Evolutionary conservation across 1,284 basidiomycete species (phyloP), one percentile per base, ranked within the genome.

Genomic region (Melampsora larici-populina): DNA sequence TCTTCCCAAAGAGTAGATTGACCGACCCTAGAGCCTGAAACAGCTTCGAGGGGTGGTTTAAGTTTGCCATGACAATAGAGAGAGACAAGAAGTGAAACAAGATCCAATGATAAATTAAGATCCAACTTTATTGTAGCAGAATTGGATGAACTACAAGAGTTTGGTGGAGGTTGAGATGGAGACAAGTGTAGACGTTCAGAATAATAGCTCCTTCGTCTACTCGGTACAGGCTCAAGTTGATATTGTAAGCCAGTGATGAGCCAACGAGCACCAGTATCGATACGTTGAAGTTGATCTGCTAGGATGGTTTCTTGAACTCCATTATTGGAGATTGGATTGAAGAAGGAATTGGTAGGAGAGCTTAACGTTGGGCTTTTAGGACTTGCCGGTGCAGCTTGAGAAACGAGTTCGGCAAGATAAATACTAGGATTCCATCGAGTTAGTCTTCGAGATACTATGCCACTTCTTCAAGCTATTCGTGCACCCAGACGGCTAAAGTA

Each of bases 51-150:
- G 55, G 55, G 55, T 29, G 55, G 55, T 24, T 58, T 58, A 17
- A 58, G n/a, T 58, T 58, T 58, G 15, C 55, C 55, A 58, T 58
- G 55, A 17, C 55, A 58, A 58, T 58, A 58, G 55, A 58, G 55
- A 29, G 55, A 58, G 8, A 58, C n/a, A 17, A 58, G 55, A 15
- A 58, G 55, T 29, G 55, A 58, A 29, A 58, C 29, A 17, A 58
- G 15, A 29, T 58, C 55, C n/a, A 58, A 58, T n/a, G 55, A 24
- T 9, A 58, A 17, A 29, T 58, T 58, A 17, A 58, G 55, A n/a
- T 58, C 55, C n/a, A 58, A 24, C 43, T 46, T 46, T 46, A 46
- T 46, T 46, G 43, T 17, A 15, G 43, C 11, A 46, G 43, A 17
- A 46, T 11, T 46, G 17, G 55, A 58, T 58, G 55, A 58, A 58